Conservation (phyloP, 2,329 filamentous ascomycete genomes). For the Epicoccum sorghinum region DNA sequence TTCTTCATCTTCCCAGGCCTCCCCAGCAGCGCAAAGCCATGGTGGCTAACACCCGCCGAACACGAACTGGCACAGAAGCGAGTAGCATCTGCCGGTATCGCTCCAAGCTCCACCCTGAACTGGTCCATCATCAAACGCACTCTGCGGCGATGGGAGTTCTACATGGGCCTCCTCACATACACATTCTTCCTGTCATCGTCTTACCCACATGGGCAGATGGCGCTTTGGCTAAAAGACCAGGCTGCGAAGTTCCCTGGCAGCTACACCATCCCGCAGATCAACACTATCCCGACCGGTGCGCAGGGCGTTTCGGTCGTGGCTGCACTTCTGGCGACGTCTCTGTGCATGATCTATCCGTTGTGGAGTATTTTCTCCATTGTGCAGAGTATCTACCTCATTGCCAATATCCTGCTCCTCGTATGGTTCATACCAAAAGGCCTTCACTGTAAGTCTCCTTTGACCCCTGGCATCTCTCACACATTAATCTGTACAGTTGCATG, state of each 20-base stretch:
- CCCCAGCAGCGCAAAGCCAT: conserved; percentile 57
- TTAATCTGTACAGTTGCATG: conserved; percentile 35
- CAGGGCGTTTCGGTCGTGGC: conserved; percentile 57
- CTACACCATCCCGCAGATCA: conserved; percentile 57
- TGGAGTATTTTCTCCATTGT: conserved; percentile 57
- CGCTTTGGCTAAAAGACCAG: conserved; percentile 59
- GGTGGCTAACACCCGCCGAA: conserved; percentile 53
- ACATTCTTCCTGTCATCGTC: conserved; percentile 48
- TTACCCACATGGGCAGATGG: conserved; percentile 58
- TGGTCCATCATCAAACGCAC: conserved; percentile 55
- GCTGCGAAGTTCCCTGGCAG: conserved; percentile 38
- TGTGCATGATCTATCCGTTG: conserved; percentile 58
- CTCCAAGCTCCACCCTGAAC: conserved; percentile 50
- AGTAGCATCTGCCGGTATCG: conserved; percentile 39
- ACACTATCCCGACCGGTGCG: conserved; percentile 57
- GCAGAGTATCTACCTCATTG: conserved; percentile 51
- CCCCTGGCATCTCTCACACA: neutral
- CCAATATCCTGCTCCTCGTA: conserved; percentile 55
- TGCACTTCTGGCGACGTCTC: conserved; percentile 57
- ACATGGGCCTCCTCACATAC: conserved; percentile 56
- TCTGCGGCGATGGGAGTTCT: conserved; percentile 59
- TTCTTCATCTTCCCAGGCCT: conserved; percentile 62
- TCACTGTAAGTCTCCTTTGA: conserved; percentile 32
- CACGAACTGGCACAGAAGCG: conserved; percentile 40
- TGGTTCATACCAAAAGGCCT: conserved; percentile 58